Evolutionary conservation across 2,329 filamentous ascomycete species (phyloP).

Genomic region (Aspergillus uvarum): DNA sequence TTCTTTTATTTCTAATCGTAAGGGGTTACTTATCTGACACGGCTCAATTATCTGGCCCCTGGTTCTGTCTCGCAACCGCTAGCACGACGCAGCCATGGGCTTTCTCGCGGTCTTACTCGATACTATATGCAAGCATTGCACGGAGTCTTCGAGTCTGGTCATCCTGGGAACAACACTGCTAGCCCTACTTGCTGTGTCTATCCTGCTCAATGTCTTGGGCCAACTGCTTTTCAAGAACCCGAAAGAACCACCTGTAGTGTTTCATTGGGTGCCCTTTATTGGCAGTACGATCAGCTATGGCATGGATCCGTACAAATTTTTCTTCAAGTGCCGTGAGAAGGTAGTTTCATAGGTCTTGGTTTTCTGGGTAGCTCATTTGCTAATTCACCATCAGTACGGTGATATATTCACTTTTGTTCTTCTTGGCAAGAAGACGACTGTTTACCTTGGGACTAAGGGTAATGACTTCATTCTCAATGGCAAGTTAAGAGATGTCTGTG

Average conservation of each 20-base stretch:
- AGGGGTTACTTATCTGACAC: conserved; percentile 13
- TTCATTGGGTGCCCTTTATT: conserved; percentile 68
- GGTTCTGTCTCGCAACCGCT: neutral
- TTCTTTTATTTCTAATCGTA: neutral
- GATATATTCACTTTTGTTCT: conserved; percentile 88
- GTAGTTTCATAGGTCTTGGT: conserved; percentile 45
- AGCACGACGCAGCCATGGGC: conserved; percentile 45
- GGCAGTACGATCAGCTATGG: conserved; percentile 92
- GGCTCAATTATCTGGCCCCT: neutral
- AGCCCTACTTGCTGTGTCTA: conserved; percentile 54
- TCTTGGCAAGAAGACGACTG: conserved; percentile 85
- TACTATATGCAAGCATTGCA: conserved; percentile 47
- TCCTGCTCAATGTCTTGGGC: conserved; percentile 74
- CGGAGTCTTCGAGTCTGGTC: conserved; percentile 47
- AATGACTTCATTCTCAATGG: conserved; percentile 92
- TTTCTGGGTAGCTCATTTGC: neutral
- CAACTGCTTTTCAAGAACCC: conserved; percentile 81
- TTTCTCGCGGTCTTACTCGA: conserved; percentile 51
- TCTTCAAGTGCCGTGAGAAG: conserved; percentile 68
- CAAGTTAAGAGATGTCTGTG: conserved; percentile 84
- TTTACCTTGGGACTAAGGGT: conserved; percentile 75
- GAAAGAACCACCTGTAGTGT: conserved; percentile 70
- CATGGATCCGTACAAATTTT: conserved; percentile 73
- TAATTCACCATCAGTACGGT: conserved; percentile 61
- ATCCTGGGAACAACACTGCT: conserved; percentile 46